phyloP scores from a whole-genome alignment of 345 rosid genomes.

The Linum usitatissimum region DNA sequence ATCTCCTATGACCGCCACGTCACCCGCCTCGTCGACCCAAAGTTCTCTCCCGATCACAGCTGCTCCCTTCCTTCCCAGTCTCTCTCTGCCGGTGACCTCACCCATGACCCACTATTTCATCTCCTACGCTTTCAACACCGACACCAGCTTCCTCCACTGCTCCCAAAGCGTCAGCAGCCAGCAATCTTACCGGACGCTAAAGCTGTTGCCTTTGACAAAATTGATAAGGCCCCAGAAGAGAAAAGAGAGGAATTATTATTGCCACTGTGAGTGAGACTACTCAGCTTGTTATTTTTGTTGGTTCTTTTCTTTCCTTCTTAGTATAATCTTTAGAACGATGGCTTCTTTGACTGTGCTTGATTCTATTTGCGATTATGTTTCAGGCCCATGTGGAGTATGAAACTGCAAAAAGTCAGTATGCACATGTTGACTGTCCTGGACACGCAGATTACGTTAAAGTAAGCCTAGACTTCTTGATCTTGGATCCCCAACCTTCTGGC shows the following conservation, averaged over 20 bases:
- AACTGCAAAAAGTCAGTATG: constrained; percentile 80
- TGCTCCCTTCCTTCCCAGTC: constrained; percentile 23
- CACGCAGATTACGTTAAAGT: constrained; percentile 97
- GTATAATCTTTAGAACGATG: not conserved
- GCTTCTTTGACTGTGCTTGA: too few species aligned
- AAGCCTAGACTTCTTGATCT: constrained; percentile 15
- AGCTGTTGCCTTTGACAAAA: constrained; percentile 95
- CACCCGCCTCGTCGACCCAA: constrained; percentile 27
- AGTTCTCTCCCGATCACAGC: constrained; percentile 15
- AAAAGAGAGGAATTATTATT: constrained; percentile 97
- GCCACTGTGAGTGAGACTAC: constrained; percentile 51
- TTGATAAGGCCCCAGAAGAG: constrained; percentile 99
- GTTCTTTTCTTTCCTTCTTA: not conserved
- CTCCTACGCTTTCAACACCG: constrained; percentile 7
- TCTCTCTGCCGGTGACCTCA: constrained; percentile 12
- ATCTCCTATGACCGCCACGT: constrained; percentile 16
- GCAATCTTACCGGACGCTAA: constrained; percentile 37
- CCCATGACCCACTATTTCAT: constrained; percentile 9
- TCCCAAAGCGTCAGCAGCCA: too few species aligned
- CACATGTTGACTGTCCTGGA: constrained; percentile 97
- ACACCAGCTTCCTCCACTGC: constrained; percentile 24
- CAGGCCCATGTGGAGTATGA: constrained; percentile 99
- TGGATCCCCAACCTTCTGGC: too few species aligned
- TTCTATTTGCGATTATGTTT: constrained; percentile 13
- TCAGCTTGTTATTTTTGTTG: not conserved